Evolutionary conservation across 495 filamentous ascomycete species (phyloP).

Genomic region (Choiromyces venosus): DNA sequence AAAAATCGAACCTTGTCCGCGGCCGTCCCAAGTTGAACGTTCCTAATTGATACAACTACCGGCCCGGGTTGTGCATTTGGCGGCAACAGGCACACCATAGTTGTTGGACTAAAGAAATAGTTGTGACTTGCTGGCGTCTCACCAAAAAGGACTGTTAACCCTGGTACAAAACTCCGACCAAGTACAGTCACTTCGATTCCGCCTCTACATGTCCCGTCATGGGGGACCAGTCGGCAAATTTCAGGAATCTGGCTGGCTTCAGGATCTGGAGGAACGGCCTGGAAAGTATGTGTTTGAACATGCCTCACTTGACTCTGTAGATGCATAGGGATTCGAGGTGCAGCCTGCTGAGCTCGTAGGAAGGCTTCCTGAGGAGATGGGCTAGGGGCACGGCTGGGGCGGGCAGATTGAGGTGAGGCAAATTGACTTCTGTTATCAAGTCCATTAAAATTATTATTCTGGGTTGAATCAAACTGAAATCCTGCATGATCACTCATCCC

Average conservation of each 20-base stretch:
- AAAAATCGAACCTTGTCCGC: slow-evolving; percentile 54
- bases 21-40: slow-evolving; percentile 50
- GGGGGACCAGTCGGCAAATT: slow-evolving; percentile 58
- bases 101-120: slow-evolving; percentile 73
- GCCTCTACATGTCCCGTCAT: slow-evolving; percentile 72
- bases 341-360: slow-evolving; percentile 17
- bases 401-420: slow-evolving; percentile 30
- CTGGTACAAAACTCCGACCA: slow-evolving; percentile 71
- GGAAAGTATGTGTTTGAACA: slow-evolving; percentile 21
- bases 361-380: slow-evolving; percentile 29
- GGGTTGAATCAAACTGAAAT: slow-evolving; percentile 30
- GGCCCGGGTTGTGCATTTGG: slow-evolving; percentile 62
- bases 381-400: slow-evolving; percentile 31
- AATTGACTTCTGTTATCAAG: slow-evolving; percentile 30
- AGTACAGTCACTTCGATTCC: slow-evolving; percentile 80
- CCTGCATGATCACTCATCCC: slow-evolving; percentile 41
- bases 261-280: slow-evolving; percentile 20
- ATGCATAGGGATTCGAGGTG: slow-evolving; percentile 5
- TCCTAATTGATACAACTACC: slow-evolving; percentile 60
- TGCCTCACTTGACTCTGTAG: slow-evolving; percentile 21
- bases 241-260: slow-evolving; percentile 42
- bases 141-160: slow-evolving; percentile 82
- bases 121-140: slow-evolving; percentile 69
- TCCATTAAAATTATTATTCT: slow-evolving; percentile 26
- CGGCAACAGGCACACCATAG: slow-evolving; percentile 77